Base-by-base conservation (phyloP, 2,329 filamentous ascomycete species). In the Periglandula ipomoeae region DNA sequence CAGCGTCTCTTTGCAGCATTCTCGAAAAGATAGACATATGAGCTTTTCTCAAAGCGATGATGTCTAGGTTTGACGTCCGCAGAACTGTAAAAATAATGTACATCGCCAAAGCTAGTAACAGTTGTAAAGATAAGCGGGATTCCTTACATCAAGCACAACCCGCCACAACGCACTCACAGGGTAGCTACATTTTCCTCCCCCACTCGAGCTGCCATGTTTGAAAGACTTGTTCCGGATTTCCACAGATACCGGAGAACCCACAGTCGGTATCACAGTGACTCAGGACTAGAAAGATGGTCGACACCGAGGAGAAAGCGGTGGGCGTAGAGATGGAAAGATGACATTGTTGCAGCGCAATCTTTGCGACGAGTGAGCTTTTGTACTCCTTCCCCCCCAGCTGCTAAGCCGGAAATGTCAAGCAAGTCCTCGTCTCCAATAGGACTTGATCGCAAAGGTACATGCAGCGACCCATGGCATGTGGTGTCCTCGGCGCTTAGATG, bases 11-110 rank as follows among this genome's bases (percentile, higher is more conserved):
- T 78, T 52, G 71, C 72, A 11, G 84, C 76, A 61, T 87, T 85
- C 64, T 89, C 84, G 63, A 88, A 89, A 5, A 90, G 71, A 61
- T 90, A 90, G 50, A 90, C 77, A 63, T 90, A 90, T 7, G 85
- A 89, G 42, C 82, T 78, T 63, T 85, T 86, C 65, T 88, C 83
- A 64, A 91, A 90, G 46, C 86, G 81, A 65, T 90, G 84, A 64
- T 90, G 87, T n/a, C 75, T 79, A 26, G 86, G 85, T 49, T 76
- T 81, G 49, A 75, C 72, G 5, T 74, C 73, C 2, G 83, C 81
- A n/a, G 81, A 75, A 23, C 78, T 76, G 67, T 89, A 88, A 66
- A 82, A 89, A 66, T 89, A 90, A 64, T 90, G 87, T 47, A 89
- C 63, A 60, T 91, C 87, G 53, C 79, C 84, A 59, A 87, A 89